Evolutionary conservation across 176 grass and related monocot species (phyloP), one percentile per base, ranked within the genome.

Genomic region (Aegilops speltoides): DNA sequence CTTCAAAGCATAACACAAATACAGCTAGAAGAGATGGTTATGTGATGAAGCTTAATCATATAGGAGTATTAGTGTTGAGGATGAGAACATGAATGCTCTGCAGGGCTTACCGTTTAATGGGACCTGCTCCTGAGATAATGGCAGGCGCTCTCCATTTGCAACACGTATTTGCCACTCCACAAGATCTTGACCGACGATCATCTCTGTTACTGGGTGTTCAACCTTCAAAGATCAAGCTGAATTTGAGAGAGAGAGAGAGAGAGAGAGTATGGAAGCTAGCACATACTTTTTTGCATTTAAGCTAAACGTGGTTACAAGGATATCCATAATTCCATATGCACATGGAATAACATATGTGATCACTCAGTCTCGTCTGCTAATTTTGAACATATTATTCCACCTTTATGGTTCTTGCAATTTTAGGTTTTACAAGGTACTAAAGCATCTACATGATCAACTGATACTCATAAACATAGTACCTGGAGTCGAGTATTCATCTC

Each of bases 401-500:
- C 73, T 66, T 29, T 56, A 38, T 38, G 17, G 14, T 76, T 73
- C 43, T 68, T 76, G 25, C 32, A 82, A 12, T 67, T 52, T 65
- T 65, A 20, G 65, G 11, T 82, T 67, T 41, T 45, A 75, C 43
- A 89, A 70, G 36, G 78, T 79, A 86, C 12, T 56, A 0, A 19
- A 76, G 17, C 29, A 65, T 69, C 37, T 74, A 76, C 4, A 83
- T 29, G 45, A 86, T 11, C 20, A 73, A 75, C 10, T 50, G 14
- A 48, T 74, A 48, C 8, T 65, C 26, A 57, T 61, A 57, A 41
- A 66, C 38, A 65, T n/a, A 82, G 26, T 92, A 94, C 96, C 88
- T 95, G 96, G 71, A 98, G 90, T 75, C 96, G 93, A 74, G 96
- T 98, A 88, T 98, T 98, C 96, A 98, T 98, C 86, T 98, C 96